Evolutionary conservation across 805 yeast genomes (phyloP).

Genomic region (Barnettozyma botsteinii): DNA sequence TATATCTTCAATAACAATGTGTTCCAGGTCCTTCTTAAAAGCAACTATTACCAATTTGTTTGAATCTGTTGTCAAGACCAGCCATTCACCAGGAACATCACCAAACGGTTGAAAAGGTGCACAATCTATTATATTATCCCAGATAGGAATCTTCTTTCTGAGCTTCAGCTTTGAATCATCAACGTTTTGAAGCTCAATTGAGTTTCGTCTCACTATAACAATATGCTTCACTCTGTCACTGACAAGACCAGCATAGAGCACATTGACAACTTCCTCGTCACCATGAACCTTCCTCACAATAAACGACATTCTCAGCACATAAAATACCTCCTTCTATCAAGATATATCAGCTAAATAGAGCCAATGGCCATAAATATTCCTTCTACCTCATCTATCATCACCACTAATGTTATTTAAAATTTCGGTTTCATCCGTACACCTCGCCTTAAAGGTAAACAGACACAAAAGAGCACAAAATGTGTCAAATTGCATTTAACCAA

Average conservation of each 20-base stretch:
- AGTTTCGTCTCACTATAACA: constrained; percentile 13
- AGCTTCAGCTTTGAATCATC: constrained; percentile 1
- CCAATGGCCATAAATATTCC: no score
- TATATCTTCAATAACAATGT: constrained; percentile 12
- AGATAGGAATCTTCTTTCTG: constrained; percentile 9
- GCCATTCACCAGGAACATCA: constrained; percentile 10
- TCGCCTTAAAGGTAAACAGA: background rate
- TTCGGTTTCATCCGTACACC: no score
- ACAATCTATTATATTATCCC: constrained; percentile 17
- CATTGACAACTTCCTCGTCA: constrained; percentile 4
- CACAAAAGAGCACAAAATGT: background rate
- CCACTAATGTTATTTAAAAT: no score
- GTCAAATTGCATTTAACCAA: background rate
- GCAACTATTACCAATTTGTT: constrained; percentile 15
- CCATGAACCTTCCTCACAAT: constrained; percentile 4
- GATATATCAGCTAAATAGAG: no score
- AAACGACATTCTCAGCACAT: constrained; percentile 5
- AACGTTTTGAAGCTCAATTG: constrained; percentile 13
- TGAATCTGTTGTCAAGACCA: constrained; percentile 13
- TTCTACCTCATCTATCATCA: no score
- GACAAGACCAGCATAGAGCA: constrained; percentile 1
- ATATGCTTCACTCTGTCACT: constrained; percentile 9
- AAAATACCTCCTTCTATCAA: no score
- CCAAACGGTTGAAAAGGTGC: constrained; percentile 9
- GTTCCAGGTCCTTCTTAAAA: constrained; percentile 9